Evolutionary conservation across 2,329 filamentous ascomycete genomes (phyloP).

Genomic region (Leptosphaerulina australis): DNA sequence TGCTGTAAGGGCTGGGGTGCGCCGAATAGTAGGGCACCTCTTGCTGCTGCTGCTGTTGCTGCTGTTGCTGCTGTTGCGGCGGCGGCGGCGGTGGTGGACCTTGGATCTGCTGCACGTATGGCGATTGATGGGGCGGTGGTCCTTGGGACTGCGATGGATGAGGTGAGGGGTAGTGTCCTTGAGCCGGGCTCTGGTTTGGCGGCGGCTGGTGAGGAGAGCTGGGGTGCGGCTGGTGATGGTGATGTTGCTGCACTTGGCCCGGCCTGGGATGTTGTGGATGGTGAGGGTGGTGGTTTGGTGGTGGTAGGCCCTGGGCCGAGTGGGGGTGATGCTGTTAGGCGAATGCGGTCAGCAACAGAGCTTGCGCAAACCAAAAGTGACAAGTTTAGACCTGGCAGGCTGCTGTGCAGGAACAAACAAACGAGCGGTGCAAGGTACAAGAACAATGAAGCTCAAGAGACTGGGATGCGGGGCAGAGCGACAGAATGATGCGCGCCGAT

Average conservation of each 20-base stretch:
- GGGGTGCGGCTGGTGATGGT: slow-evolving; percentile 57
- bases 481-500: slow-evolving; percentile 32
- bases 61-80: slow-evolving; percentile 63
- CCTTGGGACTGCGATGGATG: slow-evolving; percentile 66
- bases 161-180: slow-evolving; percentile 69
- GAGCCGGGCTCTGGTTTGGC: slow-evolving; percentile 61
- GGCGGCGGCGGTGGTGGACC: slow-evolving; percentile 65
- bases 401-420: slow-evolving; percentile 23
- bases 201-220: slow-evolving; percentile 67
- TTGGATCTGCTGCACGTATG: slow-evolving; percentile 72
- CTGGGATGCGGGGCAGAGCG: slow-evolving; percentile 29
- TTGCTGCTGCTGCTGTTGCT: slow-evolving; percentile 55
- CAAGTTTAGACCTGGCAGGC: slow-evolving; percentile 3
- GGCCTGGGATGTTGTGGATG: slow-evolving; percentile 63
- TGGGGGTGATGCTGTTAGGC: slow-evolving; percentile 73
- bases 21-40: slow-evolving; percentile 77
- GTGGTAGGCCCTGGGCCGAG: slow-evolving; percentile 74
- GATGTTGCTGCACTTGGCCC: slow-evolving; percentile 67
- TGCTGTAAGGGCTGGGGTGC: slow-evolving; percentile 83
- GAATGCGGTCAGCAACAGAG: slow-evolving; percentile 39
- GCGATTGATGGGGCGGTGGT: slow-evolving; percentile 57
- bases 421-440: slow-evolving; percentile 28
- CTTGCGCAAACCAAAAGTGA: slow-evolving; percentile 20
- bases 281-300: slow-evolving; percentile 61
- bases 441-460: slow-evolving; percentile 20